These are phyloP conservation scores for Exophiala alcalophila DNA, from an alignment of 2,329 filamentous ascomycete species.

Conservation along the genomic window DNA sequence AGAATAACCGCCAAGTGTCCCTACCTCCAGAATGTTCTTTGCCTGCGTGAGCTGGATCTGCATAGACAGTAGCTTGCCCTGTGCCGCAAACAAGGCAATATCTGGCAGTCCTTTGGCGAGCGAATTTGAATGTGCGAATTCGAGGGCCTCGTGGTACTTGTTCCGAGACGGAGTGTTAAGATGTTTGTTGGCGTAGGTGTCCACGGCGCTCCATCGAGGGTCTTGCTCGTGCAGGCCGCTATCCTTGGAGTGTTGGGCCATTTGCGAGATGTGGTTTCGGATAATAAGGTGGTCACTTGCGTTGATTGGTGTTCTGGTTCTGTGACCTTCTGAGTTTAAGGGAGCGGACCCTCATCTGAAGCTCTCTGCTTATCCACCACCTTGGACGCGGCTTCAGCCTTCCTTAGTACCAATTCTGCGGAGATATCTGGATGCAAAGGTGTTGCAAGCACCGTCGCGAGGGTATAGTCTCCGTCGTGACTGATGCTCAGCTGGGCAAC, in stretches of 20 bases:
- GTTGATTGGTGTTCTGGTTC: too few species aligned
- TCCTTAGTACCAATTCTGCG: conserved; percentile 14
- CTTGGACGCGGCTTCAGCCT: conserved; percentile 16
- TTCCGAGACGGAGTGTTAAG: conserved; percentile 26
- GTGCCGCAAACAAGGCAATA: conserved; percentile 38
- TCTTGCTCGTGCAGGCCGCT: conserved; percentile 14
- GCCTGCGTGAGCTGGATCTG: conserved; percentile 39
- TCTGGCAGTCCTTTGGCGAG: conserved; percentile 36
- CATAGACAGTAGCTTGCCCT: conserved; percentile 42
- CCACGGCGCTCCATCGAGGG: conserved; percentile 21
- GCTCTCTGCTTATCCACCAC: too few species aligned
- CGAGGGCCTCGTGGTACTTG: conserved; percentile 31
- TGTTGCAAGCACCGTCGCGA: conserved; percentile 43
- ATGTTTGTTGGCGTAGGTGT: conserved; percentile 18
- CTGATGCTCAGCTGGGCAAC: conserved; percentile 75
- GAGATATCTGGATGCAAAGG: conserved; percentile 27
- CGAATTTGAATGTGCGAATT: conserved; percentile 37
- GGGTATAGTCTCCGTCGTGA: conserved; percentile 79
- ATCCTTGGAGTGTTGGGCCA: too few species aligned
- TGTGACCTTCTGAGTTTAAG: background rate
- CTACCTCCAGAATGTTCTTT: conserved; percentile 51
- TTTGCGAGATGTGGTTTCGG: too few species aligned
- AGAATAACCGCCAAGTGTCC: conserved; percentile 55
- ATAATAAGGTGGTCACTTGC: too few species aligned
- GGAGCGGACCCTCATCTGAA: too few species aligned